Conservation (phyloP, 2,329 filamentous ascomycete genomes). For the Aspergillus caelatus region DNA sequence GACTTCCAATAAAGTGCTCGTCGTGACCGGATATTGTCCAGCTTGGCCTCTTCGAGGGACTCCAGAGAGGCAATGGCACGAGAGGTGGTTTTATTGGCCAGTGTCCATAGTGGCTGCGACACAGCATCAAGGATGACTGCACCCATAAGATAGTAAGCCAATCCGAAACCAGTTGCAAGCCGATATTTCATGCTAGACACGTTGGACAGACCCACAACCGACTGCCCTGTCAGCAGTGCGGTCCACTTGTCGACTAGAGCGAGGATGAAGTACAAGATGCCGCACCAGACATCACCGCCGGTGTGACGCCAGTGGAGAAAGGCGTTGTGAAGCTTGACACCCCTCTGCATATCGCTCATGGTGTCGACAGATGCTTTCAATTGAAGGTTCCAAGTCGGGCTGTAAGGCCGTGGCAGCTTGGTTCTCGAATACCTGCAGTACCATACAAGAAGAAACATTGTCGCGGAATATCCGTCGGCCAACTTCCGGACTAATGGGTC, state of each 20-base stretch:
- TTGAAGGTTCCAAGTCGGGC: constrained; percentile 60
- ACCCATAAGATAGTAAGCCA: constrained; percentile 61
- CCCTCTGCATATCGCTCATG: constrained; percentile 57
- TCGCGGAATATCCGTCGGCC: constrained; percentile 55
- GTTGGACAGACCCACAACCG: constrained; percentile 43
- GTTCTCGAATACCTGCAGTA: constrained; percentile 53
- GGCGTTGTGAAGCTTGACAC: constrained; percentile 58
- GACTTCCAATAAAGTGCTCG: constrained; percentile 52
- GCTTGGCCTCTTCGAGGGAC: constrained; percentile 46
- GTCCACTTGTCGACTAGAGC: constrained; percentile 61
- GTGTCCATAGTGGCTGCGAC: constrained; percentile 50
- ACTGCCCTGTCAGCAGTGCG: constrained; percentile 49
- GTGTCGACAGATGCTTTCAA: constrained; percentile 58
- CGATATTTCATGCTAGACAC: constrained; percentile 42
- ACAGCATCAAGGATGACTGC: constrained; percentile 61
- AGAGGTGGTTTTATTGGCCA: constrained; percentile 41
- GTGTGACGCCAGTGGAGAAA: constrained; percentile 63
- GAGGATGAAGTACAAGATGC: constrained; percentile 57
- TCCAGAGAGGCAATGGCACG: constrained; percentile 33
- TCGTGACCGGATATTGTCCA: background rate
- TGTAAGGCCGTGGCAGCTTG: constrained; percentile 56
- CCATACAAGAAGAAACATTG: constrained; percentile 58
- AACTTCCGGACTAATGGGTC: constrained; percentile 54
- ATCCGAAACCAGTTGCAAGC: constrained; percentile 56
- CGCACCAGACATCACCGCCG: constrained; percentile 57